Conservation (phyloP, 2,329 filamentous ascomycete genomes). For the Penicillium sp. region DNA sequence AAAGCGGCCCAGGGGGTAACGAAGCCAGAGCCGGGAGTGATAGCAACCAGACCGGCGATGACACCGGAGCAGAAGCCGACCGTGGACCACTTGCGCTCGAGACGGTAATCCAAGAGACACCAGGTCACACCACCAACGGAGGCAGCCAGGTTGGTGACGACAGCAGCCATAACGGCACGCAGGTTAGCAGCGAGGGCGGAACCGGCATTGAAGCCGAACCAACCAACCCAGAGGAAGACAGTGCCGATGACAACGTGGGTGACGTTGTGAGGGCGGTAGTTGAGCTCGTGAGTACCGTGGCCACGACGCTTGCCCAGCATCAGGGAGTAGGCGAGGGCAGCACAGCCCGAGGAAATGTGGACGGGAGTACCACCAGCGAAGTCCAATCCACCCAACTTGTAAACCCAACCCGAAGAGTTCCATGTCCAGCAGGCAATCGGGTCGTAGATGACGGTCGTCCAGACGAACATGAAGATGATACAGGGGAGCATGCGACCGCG, state of each 20-base stretch:
- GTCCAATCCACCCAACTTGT: conserved; percentile 76
- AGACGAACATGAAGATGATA: conserved; percentile 90
- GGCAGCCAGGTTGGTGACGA: conserved; percentile 83
- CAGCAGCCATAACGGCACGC: conserved; percentile 80
- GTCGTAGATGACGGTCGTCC: conserved; percentile 87
- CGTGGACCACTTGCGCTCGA: conserved; percentile 89
- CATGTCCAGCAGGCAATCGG: conserved; percentile 95
- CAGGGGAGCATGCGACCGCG: conserved; percentile 85
- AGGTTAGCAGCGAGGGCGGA: conserved; percentile 79
- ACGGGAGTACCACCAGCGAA: conserved; percentile 90
- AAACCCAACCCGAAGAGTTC: conserved; percentile 81
- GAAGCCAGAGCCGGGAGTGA: conserved; percentile 84
- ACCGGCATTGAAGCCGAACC: conserved; percentile 93
- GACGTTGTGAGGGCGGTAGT: conserved; percentile 90
- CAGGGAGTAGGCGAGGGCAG: conserved; percentile 85
- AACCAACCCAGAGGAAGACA: conserved; percentile 92
- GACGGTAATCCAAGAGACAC: conserved; percentile 84
- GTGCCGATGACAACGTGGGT: conserved; percentile 90
- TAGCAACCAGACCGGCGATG: conserved; percentile 81
- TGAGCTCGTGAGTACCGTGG: conserved; percentile 82
- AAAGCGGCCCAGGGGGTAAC: conserved; percentile 84
- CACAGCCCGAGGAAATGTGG: conserved; percentile 79
- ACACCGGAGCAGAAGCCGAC: conserved; percentile 92
- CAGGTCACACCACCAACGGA: conserved; percentile 84
- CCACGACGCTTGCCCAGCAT: conserved; percentile 85